Evolutionary conservation across 768 basidiomycete species (phyloP), one percentile per base, ranked within the genome.

Genomic region (Collybiopsis confluens): DNA sequence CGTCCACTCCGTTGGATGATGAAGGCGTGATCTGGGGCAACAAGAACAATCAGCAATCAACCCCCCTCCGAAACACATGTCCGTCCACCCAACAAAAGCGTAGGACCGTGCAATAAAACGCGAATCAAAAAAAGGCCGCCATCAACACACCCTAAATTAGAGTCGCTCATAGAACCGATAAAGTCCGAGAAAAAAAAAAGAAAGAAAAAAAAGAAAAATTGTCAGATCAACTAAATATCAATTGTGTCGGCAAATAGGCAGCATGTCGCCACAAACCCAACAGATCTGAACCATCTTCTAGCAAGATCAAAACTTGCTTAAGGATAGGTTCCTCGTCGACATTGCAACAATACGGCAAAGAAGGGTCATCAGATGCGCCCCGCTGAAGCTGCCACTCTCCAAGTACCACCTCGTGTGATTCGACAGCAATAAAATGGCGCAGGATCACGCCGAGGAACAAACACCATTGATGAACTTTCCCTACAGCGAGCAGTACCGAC

Each of bases 1-100:
- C 86, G 65, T 95, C 93, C 56, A 79, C 70, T 45, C 86, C 92
- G 58, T 87, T 90, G 38, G 87, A 88, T 56, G 78, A 74, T 42
- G 83, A 76, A 43, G 92, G 92, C 24, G 92, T 76, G 60, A 95
- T 96, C 92, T 95, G 70, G 54, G 60, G 41, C 38, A 52, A 52
- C 24, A 11, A 52, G 27, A 28, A 42, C 38, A 52, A 30, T 41
- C 50, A 43, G 41, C 26, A n/a, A 23, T 52, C 50, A 52, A 28
- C 18, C 47, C 30, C 8, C 20, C 20, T 10, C 23, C 47, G 18
- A 48, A 48, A 48, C 47, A 48, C 47, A 48, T 48, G 47, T 48
- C 47, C 35, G 33, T 5, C 13, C 45, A 26, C 27, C 20, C 28
- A 33, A 30, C 21, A n/a, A n/a, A n/a, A n/a, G n/a, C n/a, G n/a